Evolutionary conservation across 2,329 filamentous ascomycete species (phyloP).

Genomic region (Emergomyces orientalis): DNA sequence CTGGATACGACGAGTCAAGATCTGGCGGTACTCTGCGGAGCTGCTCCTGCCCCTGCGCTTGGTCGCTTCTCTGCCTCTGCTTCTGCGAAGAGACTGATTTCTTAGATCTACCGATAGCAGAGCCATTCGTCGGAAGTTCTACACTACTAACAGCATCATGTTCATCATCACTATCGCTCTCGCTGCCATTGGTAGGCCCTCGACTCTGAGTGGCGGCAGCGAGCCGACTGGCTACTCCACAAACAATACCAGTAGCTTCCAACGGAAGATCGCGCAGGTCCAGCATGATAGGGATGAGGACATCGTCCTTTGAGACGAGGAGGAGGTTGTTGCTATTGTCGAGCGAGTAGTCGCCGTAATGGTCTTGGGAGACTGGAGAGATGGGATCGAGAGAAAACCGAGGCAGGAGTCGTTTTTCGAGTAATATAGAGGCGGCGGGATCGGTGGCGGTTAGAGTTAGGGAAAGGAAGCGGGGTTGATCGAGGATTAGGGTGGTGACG

Average conservation of each 20-base stretch:
- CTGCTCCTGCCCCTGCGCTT: neutral
- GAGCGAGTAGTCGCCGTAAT: slow-evolving; percentile 6
- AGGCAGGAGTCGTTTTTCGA: slow-evolving; percentile 45
- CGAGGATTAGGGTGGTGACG: slow-evolving; percentile 30
- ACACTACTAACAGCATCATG: slow-evolving; percentile 4
- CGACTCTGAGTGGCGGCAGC: slow-evolving; percentile 58
- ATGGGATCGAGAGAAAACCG: slow-evolving; percentile 62
- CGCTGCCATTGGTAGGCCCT: slow-evolving; percentile 21
- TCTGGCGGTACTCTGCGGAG: slow-evolving; percentile 20
- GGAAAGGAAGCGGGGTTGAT: slow-evolving; percentile 41
- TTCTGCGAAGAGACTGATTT: neutral
- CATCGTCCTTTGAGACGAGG: slow-evolving; percentile 60
- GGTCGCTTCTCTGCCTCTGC: neutral
- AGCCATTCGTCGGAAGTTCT: neutral
- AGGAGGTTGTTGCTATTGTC: slow-evolving; percentile 53
- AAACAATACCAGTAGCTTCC: slow-evolving; percentile 89
- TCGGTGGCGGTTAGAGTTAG: slow-evolving; percentile 39
- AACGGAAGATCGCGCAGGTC: slow-evolving; percentile 72
- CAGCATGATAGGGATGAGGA: slow-evolving; percentile 75
- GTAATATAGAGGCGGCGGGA: slow-evolving; percentile 37
- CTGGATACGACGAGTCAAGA: slow-evolving; percentile 25
- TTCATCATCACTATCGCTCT: neutral
- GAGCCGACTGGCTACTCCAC: slow-evolving; percentile 76
- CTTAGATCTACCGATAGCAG: neutral
- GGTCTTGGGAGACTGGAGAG: slow-evolving; percentile 59